Evolutionary conservation across 768 basidiomycete species (phyloP).

Genomic region (Tricholoma furcatifolium): DNA sequence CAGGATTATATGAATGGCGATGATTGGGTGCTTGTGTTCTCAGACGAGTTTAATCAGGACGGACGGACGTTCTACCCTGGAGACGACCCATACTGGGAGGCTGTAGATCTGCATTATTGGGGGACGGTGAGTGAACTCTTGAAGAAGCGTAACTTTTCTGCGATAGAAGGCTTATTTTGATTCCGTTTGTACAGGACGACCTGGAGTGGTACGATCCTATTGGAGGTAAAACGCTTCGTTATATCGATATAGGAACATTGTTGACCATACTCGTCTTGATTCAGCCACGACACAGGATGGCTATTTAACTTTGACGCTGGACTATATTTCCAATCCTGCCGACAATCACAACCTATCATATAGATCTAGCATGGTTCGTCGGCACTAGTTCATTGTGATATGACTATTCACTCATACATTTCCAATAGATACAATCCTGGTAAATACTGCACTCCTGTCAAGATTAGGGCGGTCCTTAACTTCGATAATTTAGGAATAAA

Average conservation of each 20-base stretch:
- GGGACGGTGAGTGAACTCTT: conserved; percentile 39
- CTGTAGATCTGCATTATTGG: conserved; percentile 69
- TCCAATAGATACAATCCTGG: conserved; percentile 20
- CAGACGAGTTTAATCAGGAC: conserved; percentile 78
- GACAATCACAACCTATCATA: conserved; percentile 72
- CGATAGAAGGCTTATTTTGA: neutral
- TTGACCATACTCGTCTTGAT: neutral
- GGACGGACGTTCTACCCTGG: conserved; percentile 72
- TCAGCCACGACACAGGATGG: conserved; percentile 66
- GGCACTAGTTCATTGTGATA: neutral
- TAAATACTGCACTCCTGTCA: neutral
- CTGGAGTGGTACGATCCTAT: conserved; percentile 80
- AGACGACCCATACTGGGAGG: conserved; percentile 65
- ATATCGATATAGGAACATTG: neutral
- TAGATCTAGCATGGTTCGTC: conserved; percentile 46
- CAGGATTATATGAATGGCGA: conserved; percentile 58
- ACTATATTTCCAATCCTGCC: conserved; percentile 40
- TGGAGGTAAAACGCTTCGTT: conserved; percentile 26
- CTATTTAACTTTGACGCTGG: conserved; percentile 67
- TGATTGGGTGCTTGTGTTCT: conserved; percentile 60
- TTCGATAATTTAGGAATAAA: conserved; percentile 36
- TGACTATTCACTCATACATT: conserved; percentile 15
- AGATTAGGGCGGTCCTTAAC: neutral
- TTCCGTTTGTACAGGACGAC: conserved; percentile 38
- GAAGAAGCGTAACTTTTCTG: conserved; percentile 1